Conservation (phyloP, 2,329 filamentous ascomycete species). For the Neoascochyta sp. region DNA sequence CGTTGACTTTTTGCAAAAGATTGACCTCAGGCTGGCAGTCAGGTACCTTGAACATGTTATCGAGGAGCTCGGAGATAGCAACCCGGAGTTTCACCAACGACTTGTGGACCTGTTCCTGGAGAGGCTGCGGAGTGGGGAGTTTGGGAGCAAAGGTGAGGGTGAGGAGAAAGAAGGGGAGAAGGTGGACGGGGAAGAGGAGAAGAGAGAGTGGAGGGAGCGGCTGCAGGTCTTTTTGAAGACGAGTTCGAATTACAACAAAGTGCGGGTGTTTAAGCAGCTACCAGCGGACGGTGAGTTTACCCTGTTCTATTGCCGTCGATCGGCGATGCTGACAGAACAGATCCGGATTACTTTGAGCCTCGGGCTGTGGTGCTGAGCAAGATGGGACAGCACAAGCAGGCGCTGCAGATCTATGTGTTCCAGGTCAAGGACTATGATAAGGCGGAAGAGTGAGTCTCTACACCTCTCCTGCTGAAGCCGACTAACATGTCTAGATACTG, state of each 20-base stretch:
- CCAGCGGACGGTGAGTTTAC: constrained; percentile 70
- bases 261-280: constrained; percentile 71
- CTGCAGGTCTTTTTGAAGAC: constrained; percentile 71
- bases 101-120: constrained; percentile 70
- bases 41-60: constrained; percentile 89
- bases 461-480: neutral
- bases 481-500: constrained; percentile 63
- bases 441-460: constrained; percentile 71
- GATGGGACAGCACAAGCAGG: constrained; percentile 93
- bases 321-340: too few relatives aligned
- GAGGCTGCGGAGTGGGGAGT: constrained; percentile 43
- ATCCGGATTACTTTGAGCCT: constrained; percentile 81
- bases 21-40: constrained; percentile 69
- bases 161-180: constrained; percentile 3
- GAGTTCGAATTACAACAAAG: constrained; percentile 76
- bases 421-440: constrained; percentile 82
- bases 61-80: constrained; percentile 76
- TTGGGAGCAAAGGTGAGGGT: too few relatives aligned
- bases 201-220: constrained; percentile 55
- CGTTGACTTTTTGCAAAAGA: constrained; percentile 65
- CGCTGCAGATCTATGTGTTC: constrained; percentile 96
- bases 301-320: neutral
- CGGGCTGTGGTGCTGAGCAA: constrained; percentile 88
- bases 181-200: constrained; percentile 30
- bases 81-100: constrained; percentile 81